Conservation (phyloP, 73 alveolate genomes). For the Paramecium primaurelia region DNA sequence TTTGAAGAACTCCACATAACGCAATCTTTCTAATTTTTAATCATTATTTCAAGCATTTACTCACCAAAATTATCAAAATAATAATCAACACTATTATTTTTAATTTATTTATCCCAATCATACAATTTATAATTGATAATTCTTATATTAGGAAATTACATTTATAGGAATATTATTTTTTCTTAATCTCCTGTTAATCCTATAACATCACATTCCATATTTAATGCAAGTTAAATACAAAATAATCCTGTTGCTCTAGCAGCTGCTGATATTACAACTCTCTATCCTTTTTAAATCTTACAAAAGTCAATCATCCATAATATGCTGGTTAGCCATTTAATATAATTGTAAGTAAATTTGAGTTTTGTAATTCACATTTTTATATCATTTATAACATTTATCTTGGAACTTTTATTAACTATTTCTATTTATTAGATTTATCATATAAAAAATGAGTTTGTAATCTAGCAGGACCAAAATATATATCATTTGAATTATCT, state of each 20-base stretch:
- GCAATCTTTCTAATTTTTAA: conserved; percentile 41
- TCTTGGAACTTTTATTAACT: background rate
- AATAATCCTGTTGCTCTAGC: conserved; percentile 53
- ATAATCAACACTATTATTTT: conserved; percentile 1
- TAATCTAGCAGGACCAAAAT: background rate
- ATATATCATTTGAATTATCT: background rate
- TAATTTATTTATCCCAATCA: background rate
- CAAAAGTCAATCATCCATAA: conserved; percentile 48
- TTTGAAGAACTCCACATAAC: conserved; percentile 30
- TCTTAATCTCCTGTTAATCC: conserved; percentile 12
- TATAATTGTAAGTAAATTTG: background rate
- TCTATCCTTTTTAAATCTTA: background rate
- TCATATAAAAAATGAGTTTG: background rate
- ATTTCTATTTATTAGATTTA: background rate
- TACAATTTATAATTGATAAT: background rate
- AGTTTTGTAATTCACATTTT: background rate
- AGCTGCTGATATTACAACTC: conserved; percentile 45
- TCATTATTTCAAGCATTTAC: background rate
- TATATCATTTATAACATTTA: background rate
- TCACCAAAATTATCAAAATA: conserved; percentile 54
- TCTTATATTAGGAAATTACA: background rate
- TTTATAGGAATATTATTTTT: background rate
- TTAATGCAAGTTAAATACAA: conserved; percentile 1
- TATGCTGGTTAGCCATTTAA: conserved; percentile 53
- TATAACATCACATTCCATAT: conserved; percentile 1